Evolutionary conservation across 495 filamentous ascomycete species (phyloP).

Genomic region (Astrothelium subdiscretum): DNA sequence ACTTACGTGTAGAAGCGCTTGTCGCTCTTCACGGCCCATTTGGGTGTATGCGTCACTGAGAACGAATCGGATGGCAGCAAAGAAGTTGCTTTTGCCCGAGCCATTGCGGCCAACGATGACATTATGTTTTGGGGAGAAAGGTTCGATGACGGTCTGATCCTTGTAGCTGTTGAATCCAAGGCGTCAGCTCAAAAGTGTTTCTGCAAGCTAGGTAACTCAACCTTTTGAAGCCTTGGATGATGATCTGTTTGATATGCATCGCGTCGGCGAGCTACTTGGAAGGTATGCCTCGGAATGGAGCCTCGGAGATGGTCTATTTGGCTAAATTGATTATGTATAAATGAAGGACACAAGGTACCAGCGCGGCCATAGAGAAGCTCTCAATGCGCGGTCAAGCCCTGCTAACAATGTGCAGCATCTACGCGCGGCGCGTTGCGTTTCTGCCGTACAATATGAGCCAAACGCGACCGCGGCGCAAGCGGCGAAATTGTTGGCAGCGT

Average conservation of each 20-base stretch:
- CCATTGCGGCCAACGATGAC: slow-evolving; percentile 99
- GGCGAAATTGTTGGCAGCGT: neutral
- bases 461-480: neutral
- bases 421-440: neutral
- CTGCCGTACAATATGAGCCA: neutral
- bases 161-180: slow-evolving; percentile 63
- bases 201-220: slow-evolving; percentile 28
- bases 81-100: slow-evolving; percentile 99
- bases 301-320: neutral
- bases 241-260: slow-evolving; percentile 99
- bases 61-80: slow-evolving; percentile 96
- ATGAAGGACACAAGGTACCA: too few species aligned
- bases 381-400: too few species aligned
- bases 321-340: too few species aligned
- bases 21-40: slow-evolving; percentile 90
- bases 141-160: slow-evolving; percentile 96
- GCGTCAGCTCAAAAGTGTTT: neutral
- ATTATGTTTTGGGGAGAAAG: slow-evolving; percentile 96
- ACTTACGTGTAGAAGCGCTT: slow-evolving; percentile 75
- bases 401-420: too few species aligned
- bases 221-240: slow-evolving; percentile 99
- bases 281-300: neutral
- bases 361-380: too few species aligned
- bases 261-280: neutral
- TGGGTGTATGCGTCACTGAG: slow-evolving; percentile 95